These are phyloP conservation scores for Penicillium verhagenii DNA, from an alignment of 495 filamentous ascomycete genomes.

Conservation along the genomic window DNA sequence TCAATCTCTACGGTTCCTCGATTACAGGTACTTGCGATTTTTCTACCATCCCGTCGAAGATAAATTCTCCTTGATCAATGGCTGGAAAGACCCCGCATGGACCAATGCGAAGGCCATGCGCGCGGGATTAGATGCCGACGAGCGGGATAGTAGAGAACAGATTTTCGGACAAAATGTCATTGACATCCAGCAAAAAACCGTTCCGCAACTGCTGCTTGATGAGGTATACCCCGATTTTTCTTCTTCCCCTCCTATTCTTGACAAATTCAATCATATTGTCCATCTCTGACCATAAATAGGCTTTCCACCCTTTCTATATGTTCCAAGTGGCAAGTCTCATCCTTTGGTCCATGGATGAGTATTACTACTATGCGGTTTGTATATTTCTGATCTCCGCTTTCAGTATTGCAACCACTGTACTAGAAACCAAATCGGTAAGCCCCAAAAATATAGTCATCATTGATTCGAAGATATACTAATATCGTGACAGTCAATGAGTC, in stretches of 20 bases:
- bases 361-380: constrained; percentile 95
- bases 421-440: constrained; percentile 81
- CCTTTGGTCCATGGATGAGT: constrained; percentile 92
- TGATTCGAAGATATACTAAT: constrained; percentile 22
- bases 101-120: constrained; percentile 72
- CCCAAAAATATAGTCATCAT: not conserved
- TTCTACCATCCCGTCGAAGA: constrained; percentile 86
- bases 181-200: constrained; percentile 84
- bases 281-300: constrained; percentile 46
- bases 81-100: constrained; percentile 94
- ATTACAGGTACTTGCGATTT: constrained; percentile 93
- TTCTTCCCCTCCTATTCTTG: too few relatives aligned
- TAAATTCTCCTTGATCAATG: constrained; percentile 78
- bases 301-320: constrained; percentile 96
- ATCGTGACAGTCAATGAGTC: constrained; percentile 71
- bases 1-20: constrained; percentile 65
- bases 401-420: constrained; percentile 83
- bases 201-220: constrained; percentile 79
- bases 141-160: constrained; percentile 76
- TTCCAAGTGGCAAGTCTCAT: constrained; percentile 95
- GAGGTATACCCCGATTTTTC: constrained; percentile 67
- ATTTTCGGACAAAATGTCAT: constrained; percentile 89
- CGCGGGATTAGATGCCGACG: constrained; percentile 83
- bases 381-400: constrained; percentile 94
- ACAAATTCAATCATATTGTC: too few relatives aligned